phyloP scores from a whole-genome alignment of 2,329 filamentous ascomycete species.

The Furcasterigmium sp. region DNA sequence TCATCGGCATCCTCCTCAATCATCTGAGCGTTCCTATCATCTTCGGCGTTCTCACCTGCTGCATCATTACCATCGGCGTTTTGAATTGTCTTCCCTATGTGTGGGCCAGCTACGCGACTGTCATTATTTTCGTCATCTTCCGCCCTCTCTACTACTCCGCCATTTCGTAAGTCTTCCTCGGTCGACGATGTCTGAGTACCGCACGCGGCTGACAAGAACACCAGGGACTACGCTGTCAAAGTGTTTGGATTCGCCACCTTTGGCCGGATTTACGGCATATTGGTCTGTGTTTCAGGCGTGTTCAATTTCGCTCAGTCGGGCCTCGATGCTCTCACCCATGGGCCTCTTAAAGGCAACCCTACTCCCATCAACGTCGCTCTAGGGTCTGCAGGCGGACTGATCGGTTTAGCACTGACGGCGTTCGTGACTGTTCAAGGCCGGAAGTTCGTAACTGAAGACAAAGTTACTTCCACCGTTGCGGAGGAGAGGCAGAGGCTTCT shows the following conservation, averaged over 20 bases:
- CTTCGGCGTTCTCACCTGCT: slow-evolving; percentile 50
- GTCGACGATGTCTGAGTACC: background rate
- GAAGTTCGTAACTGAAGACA: slow-evolving; percentile 5
- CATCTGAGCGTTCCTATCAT: slow-evolving; percentile 57
- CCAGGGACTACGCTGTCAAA: slow-evolving; percentile 67
- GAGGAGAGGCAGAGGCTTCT: too few relatives aligned
- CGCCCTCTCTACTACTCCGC: slow-evolving; percentile 73
- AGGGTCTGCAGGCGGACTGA: slow-evolving; percentile 43
- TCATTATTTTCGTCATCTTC: slow-evolving; percentile 65
- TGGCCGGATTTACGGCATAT: slow-evolving; percentile 71
- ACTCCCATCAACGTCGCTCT: slow-evolving; percentile 59
- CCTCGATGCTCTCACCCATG: slow-evolving; percentile 63
- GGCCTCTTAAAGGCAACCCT: slow-evolving; percentile 55
- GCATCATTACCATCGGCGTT: slow-evolving; percentile 57
- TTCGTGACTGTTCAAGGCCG: slow-evolving; percentile 35
- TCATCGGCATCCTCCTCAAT: slow-evolving; percentile 67
- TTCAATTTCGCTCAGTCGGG: slow-evolving; percentile 67
- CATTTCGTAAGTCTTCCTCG: slow-evolving; percentile 46
- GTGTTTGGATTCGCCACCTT: slow-evolving; percentile 79
- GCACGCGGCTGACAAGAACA: too few relatives aligned
- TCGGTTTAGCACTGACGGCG: slow-evolving; percentile 49
- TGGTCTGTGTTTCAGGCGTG: slow-evolving; percentile 68
- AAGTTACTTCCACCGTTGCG: background rate
- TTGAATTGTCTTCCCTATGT: slow-evolving; percentile 59
- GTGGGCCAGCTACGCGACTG: slow-evolving; percentile 61